Evolutionary conservation across 2,329 filamentous ascomycete genomes (phyloP).

Genomic region (Colletotrichum cereale): DNA sequence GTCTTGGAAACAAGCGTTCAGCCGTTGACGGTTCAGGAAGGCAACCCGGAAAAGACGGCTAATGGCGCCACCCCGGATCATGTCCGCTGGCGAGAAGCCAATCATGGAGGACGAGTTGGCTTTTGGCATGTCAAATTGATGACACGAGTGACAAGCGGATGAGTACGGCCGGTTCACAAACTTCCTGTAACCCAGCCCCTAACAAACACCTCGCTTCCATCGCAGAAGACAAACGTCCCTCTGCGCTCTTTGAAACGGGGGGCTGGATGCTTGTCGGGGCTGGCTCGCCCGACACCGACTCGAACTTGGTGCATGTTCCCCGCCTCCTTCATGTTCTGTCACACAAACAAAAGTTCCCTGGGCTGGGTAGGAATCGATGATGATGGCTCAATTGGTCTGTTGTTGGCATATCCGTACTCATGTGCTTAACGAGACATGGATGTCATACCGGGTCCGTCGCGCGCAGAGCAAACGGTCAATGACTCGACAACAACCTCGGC

Average conservation of each 20-base stretch:
- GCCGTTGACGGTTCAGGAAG: constrained; percentile 23
- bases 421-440: neutral
- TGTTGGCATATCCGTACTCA: neutral
- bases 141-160: constrained; percentile 23
- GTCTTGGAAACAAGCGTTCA: neutral
- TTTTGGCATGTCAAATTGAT: constrained; percentile 24
- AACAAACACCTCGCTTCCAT: neutral
- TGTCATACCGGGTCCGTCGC: neutral
- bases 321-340: neutral
- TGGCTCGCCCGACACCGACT: constrained; percentile 12
- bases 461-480: constrained; percentile 4
- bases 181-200: constrained; percentile 10
- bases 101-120: constrained; percentile 3
- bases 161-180: constrained; percentile 23
- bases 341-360: constrained; percentile 23
- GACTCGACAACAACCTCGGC: constrained; percentile 28
- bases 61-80: constrained; percentile 21
- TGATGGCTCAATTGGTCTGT: neutral
- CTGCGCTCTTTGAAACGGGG: neutral
- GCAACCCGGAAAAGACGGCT: constrained; percentile 28
- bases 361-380: neutral
- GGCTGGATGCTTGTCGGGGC: constrained; percentile 1
- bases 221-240: constrained; percentile 16
- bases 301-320: neutral
- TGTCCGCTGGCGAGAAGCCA: constrained; percentile 6